Base-by-base conservation (phyloP, 2,329 filamentous ascomycete genomes). In the Sporothrix brunneoviolacea region DNA sequence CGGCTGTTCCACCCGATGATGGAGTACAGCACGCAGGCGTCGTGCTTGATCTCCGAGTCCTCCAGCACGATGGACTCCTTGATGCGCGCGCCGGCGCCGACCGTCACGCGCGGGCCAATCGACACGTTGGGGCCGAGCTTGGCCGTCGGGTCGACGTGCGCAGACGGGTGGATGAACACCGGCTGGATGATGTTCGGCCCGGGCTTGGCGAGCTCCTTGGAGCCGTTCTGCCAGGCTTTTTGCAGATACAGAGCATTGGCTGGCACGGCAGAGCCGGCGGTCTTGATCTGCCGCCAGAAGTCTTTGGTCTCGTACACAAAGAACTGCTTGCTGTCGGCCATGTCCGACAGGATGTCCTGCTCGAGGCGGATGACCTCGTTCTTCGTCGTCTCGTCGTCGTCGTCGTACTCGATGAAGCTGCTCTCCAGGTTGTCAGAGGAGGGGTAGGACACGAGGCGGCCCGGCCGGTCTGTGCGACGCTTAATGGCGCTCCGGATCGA, bases 201-300 rank as follows among this genome's bases (percentile, higher is more conserved):
- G 27, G 91, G 86, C 57, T 82, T 73, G 12, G 88, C 83, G 47
- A 97, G 84, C 72, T 96, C 91, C 48, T 82, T 76, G 35, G 88
- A 89, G 59, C 83, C 82, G 39, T 76, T 79, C 70, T 97, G 91
- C 75, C 86, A 86, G 18, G 93, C 91, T 74, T 96, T 89, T 67
- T 94, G 89, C 49, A 98, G 82, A 71, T 98, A 98, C 30, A 98
- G 80, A 13, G 93, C 93, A 64, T 97, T 97, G 56, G 93, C 93
- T 15, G 93, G 93, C 24, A 98, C 90, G 44, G 93, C 93, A 6
- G 91, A 97, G 54, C 93, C 93, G 54, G 93, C 93, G 2, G 93
- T 96, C 80, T 98, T 98, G 80, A 98, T 97, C 76, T 98, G 93
- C 61, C 93, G 89, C 93, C 93, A 98, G 70, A 98, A 98, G 68